Evolutionary conservation across 352 stramenopile species (phyloP), one percentile per base, ranked within the genome.

Genomic region (Pythium folliculosum): DNA sequence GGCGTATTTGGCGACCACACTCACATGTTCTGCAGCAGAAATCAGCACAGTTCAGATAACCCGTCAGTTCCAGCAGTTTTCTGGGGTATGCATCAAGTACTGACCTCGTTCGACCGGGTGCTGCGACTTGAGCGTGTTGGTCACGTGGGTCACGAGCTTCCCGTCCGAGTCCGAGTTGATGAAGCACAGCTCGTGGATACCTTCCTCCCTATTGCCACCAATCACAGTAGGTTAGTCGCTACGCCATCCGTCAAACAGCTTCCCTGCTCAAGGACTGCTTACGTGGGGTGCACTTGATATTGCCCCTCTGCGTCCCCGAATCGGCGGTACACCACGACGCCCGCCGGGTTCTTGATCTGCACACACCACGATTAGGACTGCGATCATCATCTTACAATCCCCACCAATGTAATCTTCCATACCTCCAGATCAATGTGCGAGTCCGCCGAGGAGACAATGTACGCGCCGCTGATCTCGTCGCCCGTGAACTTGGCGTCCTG

Each of bases 111-210:
- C 76, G 4, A 94, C 83, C 0, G 86, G 86, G 66, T 94, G 86
- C 57, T 94, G 86, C 21, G 86, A 94, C 67, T 92, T 73, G 32
- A 94, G 56, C 32, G 81, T 89, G 53, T 91, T 89, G 12, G 83
- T 94, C 56, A 94, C 86, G 56, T 94, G 86, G 13, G 81, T 94
- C 69, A 94, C 83, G 47, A 94, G 68, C 67, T 92, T 92, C 14
- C 78, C 79, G 51, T 90, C 76, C 61, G 76, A 73, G 69, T 92
- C 82, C 55, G 82, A 67, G 70, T 94, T 94, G 27, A 83, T 73
- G 49, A 94, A 94, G 65, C 86, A 94, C 38, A 94, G 64, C 38
- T 94, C 80, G 55, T 90, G 67, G 4, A 91, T 61, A 17, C 86
- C 86, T 22, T 66, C 58, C 49, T 82, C 59, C 27, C 83, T 91